A percentile compares a stretch with the other conserved stretches of the same genome.
These are phyloP conservation scores for Globisporangium orthogonon DNA, from an alignment of 352 stramenopile genomes.

Conservation along the genomic window DNA sequence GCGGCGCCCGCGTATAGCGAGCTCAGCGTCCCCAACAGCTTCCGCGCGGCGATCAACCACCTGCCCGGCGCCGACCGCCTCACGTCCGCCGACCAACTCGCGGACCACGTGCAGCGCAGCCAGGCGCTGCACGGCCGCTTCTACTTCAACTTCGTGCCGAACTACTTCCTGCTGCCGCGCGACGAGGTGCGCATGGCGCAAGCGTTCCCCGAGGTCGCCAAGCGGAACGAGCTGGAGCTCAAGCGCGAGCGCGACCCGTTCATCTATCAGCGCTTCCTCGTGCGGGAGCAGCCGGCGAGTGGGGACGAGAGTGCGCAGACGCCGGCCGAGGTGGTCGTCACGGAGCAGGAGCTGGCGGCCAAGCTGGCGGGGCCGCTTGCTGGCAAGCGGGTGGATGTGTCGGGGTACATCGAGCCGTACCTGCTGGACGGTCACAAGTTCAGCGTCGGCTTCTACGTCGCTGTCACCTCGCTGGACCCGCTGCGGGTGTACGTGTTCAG, in stretches of 20 bases:
- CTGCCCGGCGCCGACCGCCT: conserved; percentile 50
- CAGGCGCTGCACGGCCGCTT: conserved; percentile 53
- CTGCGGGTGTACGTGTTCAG: conserved; percentile 82
- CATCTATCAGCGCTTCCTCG: conserved; percentile 59
- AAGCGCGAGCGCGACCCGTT: conserved; percentile 41
- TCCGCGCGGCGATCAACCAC: conserved; percentile 60
- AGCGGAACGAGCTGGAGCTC: conserved; percentile 46
- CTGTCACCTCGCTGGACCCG: conserved; percentile 75
- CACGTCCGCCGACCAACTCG: conserved; percentile 34
- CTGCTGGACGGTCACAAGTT: conserved; percentile 87
- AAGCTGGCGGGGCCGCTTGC: conserved; percentile 39
- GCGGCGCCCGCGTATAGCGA: conserved; percentile 22
- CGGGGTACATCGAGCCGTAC: conserved; percentile 79
- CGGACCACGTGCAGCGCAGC: conserved; percentile 32
- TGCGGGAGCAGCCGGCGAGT: conserved; percentile 31
- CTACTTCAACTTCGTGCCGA: conserved; percentile 62
- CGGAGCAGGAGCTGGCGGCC: conserved; percentile 35
- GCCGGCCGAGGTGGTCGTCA: conserved; percentile 30
- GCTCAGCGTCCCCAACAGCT: conserved; percentile 35
- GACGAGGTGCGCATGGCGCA: conserved; percentile 37
- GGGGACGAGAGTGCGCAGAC: conserved; percentile 25
- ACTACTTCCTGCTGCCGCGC: conserved; percentile 52
- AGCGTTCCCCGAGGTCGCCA: conserved; percentile 34
- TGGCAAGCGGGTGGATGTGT: conserved; percentile 49
- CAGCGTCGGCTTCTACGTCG: conserved; percentile 83